Evolutionary conservation across 2,329 filamentous ascomycete genomes (phyloP).

Genomic region (Alternaria dauci): DNA sequence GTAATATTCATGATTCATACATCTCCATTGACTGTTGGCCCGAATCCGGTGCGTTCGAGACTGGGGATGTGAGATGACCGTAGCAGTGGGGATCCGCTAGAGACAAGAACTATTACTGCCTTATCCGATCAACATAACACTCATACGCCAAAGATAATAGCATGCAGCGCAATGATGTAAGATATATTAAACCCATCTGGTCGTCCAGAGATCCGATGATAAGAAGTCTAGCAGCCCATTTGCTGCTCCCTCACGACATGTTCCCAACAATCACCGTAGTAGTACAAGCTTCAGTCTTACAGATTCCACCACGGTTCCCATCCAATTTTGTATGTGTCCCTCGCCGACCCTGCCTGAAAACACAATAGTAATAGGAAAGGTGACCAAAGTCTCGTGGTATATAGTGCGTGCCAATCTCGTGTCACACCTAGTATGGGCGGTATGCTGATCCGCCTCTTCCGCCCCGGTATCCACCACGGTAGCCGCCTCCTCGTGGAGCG

Average conservation of each 20-base stretch:
- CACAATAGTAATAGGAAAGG: neutral
- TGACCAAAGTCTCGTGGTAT: constrained; percentile 8
- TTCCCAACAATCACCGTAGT: constrained; percentile 9
- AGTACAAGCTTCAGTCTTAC: constrained; percentile 16
- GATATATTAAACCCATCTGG: constrained; percentile 13
- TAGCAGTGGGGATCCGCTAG: neutral
- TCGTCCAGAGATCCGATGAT: constrained; percentile 4
- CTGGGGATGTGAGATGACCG: no score
- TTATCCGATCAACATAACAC: neutral
- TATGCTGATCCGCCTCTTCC: constrained; percentile 37
- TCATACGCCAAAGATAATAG: neutral
- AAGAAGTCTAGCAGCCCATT: neutral
- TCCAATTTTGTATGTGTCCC: constrained; percentile 16
- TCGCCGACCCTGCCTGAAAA: neutral
- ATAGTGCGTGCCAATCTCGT: neutral
- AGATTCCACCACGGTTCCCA: constrained; percentile 12
- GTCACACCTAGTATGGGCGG: constrained; percentile 26
- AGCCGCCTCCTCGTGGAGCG: constrained; percentile 54
- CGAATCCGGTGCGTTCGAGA: neutral
- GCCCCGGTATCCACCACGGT: constrained; percentile 51
- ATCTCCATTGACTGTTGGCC: neutral
- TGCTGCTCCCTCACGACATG: constrained; percentile 6
- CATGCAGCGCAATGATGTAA: neutral
- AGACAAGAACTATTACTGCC: neutral
- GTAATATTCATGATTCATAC: constrained; percentile 1